Evolutionary conservation across 2,329 filamentous ascomycete genomes (phyloP).

Genomic region (Thyridium curvatum): DNA sequence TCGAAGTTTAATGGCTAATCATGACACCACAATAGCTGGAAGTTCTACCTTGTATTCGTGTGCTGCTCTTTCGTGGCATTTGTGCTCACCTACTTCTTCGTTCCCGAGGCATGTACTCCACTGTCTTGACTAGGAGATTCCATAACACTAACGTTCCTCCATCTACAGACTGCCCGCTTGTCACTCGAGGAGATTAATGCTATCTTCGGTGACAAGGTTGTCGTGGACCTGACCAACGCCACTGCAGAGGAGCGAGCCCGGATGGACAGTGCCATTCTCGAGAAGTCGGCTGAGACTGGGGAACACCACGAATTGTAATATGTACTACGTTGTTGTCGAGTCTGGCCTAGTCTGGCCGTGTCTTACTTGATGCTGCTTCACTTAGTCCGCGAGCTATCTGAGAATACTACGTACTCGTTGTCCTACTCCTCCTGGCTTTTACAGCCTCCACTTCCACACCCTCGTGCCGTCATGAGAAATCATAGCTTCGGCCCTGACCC

Average conservation of each 20-base stretch:
- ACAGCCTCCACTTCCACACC: not conserved
- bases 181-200: constrained; percentile 45
- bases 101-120: constrained; percentile 24
- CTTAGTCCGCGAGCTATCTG: no score
- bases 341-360: no score
- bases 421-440: no score
- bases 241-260: constrained; percentile 19
- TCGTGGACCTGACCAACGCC: constrained; percentile 5
- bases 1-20: not conserved
- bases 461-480: not conserved
- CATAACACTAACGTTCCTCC: not conserved
- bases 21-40: constrained; percentile 22
- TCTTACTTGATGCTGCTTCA: no score
- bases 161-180: constrained; percentile 26
- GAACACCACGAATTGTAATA: not conserved
- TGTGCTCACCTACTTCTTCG: constrained; percentile 38
- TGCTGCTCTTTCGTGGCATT: constrained; percentile 31
- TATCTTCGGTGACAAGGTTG: constrained; percentile 35
- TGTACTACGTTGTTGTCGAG: not conserved
- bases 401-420: no score
- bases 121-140: not conserved
- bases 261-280: constrained; percentile 17
- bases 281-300: constrained; percentile 1
- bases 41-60: constrained; percentile 49
- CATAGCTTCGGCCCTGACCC: not conserved